Evolutionary conservation across 306 rosid species (phyloP).

Genomic region (Cucurbita maxima): DNA sequence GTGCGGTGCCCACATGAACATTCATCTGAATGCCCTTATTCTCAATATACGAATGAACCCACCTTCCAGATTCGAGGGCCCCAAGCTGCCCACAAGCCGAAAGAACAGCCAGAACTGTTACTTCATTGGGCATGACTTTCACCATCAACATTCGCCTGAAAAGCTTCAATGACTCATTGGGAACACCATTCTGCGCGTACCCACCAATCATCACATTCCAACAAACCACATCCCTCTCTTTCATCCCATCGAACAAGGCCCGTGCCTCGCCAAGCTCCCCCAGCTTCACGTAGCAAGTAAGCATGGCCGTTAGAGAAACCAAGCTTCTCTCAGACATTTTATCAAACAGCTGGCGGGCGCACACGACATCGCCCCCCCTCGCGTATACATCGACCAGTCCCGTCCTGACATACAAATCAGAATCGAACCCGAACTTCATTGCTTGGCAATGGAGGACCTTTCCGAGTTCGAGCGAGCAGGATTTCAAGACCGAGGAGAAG

Average conservation of each 20-base stretch:
- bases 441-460: constrained; percentile 40
- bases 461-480: constrained; percentile 22
- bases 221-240: constrained; percentile 44
- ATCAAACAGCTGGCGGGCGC: constrained; percentile 50
- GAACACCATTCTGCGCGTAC: constrained; percentile 48
- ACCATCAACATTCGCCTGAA: constrained; percentile 46
- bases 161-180: constrained; percentile 41
- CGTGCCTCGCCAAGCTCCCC: constrained; percentile 48
- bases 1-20: constrained; percentile 49
- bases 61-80: constrained; percentile 56
- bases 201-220: constrained; percentile 91
- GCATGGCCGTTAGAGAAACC: constrained; percentile 52
- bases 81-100: constrained; percentile 78
- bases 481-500: constrained; percentile 42
- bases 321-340: constrained; percentile 49
- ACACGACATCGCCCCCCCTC: constrained; percentile 34
- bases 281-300: constrained; percentile 42
- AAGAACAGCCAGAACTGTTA: constrained; percentile 46
- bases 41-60: constrained; percentile 55
- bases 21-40: constrained; percentile 24
- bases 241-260: constrained; percentile 36
- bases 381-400: constrained; percentile 52
- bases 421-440: constrained; percentile 25
- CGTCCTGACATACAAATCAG: constrained; percentile 44
- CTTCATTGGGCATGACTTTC: constrained; percentile 43